These are phyloP conservation scores for Aspergillus oerlinghausenensis DNA, from an alignment of 2,329 filamentous ascomycete genomes.

Conservation along the genomic window DNA sequence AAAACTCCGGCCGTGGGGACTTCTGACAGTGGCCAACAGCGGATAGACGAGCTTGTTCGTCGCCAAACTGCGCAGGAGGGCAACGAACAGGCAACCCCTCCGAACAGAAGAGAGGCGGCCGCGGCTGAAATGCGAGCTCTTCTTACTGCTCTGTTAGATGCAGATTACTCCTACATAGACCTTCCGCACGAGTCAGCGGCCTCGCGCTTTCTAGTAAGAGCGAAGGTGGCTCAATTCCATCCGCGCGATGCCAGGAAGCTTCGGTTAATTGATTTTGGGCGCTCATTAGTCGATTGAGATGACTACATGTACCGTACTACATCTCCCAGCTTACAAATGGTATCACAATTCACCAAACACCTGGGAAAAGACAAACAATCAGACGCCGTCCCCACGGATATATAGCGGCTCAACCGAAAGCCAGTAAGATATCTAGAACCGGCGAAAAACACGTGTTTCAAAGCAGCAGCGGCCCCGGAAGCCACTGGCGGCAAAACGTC, in stretches of 20 bases:
- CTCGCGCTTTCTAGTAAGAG: constrained; percentile 50
- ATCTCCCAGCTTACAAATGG: not conserved
- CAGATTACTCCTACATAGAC: constrained; percentile 45
- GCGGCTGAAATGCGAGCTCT: constrained; percentile 45
- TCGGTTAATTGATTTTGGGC: constrained; percentile 51
- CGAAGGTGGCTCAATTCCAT: constrained; percentile 54
- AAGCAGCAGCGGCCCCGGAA: not conserved
- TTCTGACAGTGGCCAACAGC: constrained; percentile 38
- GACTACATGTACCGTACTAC: not conserved
- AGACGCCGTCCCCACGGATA: not conserved
- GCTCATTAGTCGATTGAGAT: constrained; percentile 27
- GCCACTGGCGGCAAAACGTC: constrained; percentile 7
- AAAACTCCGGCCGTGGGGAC: constrained; percentile 27
- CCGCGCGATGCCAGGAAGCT: constrained; percentile 50
- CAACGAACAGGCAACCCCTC: constrained; percentile 17
- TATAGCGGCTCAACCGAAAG: not conserved
- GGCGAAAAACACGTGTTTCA: constrained; percentile 6
- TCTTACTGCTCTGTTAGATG: constrained; percentile 44
- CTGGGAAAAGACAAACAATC: not conserved
- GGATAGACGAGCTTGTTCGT: constrained; percentile 50
- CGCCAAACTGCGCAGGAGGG: constrained; percentile 24
- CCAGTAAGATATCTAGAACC: not conserved
- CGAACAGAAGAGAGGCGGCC: constrained; percentile 46
- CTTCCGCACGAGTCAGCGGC: constrained; percentile 49
- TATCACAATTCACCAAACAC: not conserved